Evolutionary conservation across 257 asterid species (phyloP), one percentile per base, ranked within the genome.

Genomic region (Capsicum rhomboideum): DNA sequence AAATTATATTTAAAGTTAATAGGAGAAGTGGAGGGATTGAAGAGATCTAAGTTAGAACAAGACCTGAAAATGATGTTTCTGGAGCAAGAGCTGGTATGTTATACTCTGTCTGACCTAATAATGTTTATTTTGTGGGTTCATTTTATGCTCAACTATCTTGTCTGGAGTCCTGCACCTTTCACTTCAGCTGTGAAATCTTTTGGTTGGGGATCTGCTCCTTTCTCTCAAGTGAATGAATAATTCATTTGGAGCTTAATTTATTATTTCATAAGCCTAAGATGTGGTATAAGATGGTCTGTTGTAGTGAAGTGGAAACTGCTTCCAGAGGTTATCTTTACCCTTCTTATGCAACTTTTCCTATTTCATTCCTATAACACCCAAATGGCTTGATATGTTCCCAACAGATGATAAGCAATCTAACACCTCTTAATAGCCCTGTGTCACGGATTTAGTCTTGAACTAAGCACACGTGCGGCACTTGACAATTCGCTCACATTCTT

Each of bases 21-120:
- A 49, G 82, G 31, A 84, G 93, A 91, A 83, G 61, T 91, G 68
- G 89, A 82, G 68, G 86, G 72, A 81, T 78, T 92, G 89, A 92
- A 91, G 91, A 85, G 28, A 63, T 67, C 83, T 44, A 90, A 91
- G 71, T 86, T 71, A 82, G 84, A 86, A 34, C 94, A 92, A 85
- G 79, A 80, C 55, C 78, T 26, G 66, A 89, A 86, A 88, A 87
- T 89, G 66, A 56, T 59, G 85, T 87, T 85, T 71, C 87, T 94
- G 82, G 93, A 93, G 91, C 85, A 86, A n/a, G 92, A 89, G 79
- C 84, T 94, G 91, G 97, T 94, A 90, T 78, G 69, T 28, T 66
- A 16, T 79, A 84, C 82, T 71, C 18, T 74, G 58, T 49, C 21
- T 9, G 42, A 74, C 56, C 80, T 46, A 74, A 23, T 46, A 7